A percentile compares a stretch with the other conserved stretches of the same genome.
Evolutionary conservation across 2,329 filamentous ascomycete genomes (phyloP).

Genomic region (Elsinoe fawcettii): DNA sequence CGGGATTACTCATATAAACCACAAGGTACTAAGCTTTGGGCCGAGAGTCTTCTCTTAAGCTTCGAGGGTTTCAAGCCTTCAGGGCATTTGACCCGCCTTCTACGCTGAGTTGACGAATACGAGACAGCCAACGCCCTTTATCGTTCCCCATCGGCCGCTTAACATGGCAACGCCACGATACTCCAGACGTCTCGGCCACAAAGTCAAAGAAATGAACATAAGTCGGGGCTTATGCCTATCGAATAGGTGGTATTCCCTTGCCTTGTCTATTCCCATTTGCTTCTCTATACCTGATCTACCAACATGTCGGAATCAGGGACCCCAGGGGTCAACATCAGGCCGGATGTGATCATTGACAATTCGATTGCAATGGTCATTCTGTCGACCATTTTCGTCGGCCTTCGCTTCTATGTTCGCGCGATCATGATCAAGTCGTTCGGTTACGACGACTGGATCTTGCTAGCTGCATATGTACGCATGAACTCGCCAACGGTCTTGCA

Average conservation of each 20-base stretch:
- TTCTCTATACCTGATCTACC: background rate
- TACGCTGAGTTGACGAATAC: background rate
- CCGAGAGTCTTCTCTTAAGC: background rate
- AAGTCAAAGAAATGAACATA: conserved; percentile 6
- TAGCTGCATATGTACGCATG: conserved; percentile 32
- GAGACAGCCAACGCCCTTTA: background rate
- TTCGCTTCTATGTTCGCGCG: conserved; percentile 34
- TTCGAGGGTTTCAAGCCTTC: conserved; percentile 3
- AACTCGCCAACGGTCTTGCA: conserved; percentile 3
- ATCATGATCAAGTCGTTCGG: conserved; percentile 35
- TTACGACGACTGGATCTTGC: conserved; percentile 37
- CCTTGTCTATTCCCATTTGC: background rate
- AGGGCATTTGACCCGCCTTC: conserved; percentile 2
- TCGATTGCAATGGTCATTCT: conserved; percentile 4
- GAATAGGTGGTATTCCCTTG: background rate
- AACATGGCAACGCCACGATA: background rate
- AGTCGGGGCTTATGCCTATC: background rate
- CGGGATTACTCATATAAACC: conserved; percentile 8
- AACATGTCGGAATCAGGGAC: conserved; percentile 2
- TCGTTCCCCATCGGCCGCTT: background rate
- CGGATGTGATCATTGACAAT: conserved; percentile 5
- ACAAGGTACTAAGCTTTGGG: background rate
- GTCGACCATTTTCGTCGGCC: background rate
- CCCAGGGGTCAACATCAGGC: background rate
- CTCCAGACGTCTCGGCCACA: background rate